Evolutionary conservation across 805 yeast genomes (phyloP).

Genomic region (Metschnikowia continentalis): DNA sequence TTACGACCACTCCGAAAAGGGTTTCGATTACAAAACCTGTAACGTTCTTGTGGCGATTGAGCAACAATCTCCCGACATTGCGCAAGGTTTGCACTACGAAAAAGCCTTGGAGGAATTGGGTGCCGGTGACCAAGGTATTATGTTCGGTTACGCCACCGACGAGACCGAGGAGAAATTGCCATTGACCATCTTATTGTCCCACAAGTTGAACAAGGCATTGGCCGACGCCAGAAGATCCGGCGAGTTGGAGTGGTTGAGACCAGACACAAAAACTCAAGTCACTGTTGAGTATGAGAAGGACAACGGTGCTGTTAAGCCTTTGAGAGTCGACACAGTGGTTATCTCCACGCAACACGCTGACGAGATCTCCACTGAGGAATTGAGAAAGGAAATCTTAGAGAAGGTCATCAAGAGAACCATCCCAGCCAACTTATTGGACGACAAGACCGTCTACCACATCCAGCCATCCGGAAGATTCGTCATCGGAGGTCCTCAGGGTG

Average conservation of each 20-base stretch:
- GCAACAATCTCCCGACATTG: conserved; percentile 98
- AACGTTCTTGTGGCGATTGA: conserved; percentile 98
- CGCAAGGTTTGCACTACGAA: conserved; percentile 98
- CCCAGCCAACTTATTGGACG: conserved; percentile 87
- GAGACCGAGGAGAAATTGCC: conserved; percentile 98
- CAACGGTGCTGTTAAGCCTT: conserved; percentile 91
- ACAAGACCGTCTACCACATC: conserved; percentile 93
- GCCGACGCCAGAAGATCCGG: conserved; percentile 98
- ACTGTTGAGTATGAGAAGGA: conserved; percentile 94
- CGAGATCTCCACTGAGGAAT: conserved; percentile 86
- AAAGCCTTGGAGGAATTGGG: conserved; percentile 94
- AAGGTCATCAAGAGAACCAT: conserved; percentile 89
- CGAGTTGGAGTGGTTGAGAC: conserved; percentile 93
- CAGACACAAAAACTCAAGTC: conserved; percentile 99
- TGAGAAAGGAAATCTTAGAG: conserved; percentile 71
- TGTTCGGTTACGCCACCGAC: conserved; percentile 99
- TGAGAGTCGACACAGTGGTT: conserved; percentile 96
- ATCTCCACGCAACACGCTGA: conserved; percentile 98
- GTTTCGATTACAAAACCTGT: conserved; percentile 99
- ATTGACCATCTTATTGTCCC: conserved; percentile 88
- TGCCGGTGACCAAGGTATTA: conserved; percentile 99
- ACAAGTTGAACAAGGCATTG: conserved; percentile 92
- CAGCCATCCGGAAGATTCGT: conserved; percentile 99
- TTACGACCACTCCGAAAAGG: conserved; percentile 92
- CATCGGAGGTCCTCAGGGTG: conserved; percentile 99